phyloP scores from a whole-genome alignment of 768 basidiomycete species.

The Mycena kentingensis region DNA sequence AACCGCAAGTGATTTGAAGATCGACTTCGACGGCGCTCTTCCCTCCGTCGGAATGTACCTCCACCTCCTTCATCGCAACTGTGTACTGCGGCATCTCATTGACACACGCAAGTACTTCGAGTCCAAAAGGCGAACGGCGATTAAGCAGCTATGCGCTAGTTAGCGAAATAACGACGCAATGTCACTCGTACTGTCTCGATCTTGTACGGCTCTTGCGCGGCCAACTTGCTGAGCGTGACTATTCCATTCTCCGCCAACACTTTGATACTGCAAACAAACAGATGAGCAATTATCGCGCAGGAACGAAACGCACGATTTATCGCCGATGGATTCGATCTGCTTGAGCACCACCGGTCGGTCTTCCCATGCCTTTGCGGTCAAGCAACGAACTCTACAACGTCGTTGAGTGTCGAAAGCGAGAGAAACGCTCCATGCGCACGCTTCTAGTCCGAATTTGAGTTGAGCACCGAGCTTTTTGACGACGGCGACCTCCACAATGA shows the following conservation, averaged over 20 bases:
- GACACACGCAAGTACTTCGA: constrained; percentile 61
- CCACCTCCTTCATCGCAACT: constrained; percentile 52
- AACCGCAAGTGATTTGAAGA: constrained; percentile 58
- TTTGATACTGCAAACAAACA: constrained; percentile 36
- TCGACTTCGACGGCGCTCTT: constrained; percentile 57
- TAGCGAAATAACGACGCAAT: constrained; percentile 5
- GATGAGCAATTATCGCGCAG: not conserved
- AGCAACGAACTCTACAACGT: constrained; percentile 61
- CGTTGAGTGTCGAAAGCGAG: not conserved
- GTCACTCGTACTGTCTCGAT: constrained; percentile 59
- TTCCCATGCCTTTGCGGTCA: constrained; percentile 91
- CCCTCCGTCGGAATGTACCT: constrained; percentile 45
- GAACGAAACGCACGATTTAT: constrained; percentile 71
- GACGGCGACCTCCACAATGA: constrained; percentile 76
- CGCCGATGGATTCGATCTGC: constrained; percentile 89
- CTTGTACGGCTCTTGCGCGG: constrained; percentile 55
- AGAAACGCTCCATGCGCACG: constrained; percentile 62
- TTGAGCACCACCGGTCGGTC: constrained; percentile 80
- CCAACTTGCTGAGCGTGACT: constrained; percentile 56
- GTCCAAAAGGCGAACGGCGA: constrained; percentile 73
- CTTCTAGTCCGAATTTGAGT: constrained; percentile 72
- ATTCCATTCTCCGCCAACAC: constrained; percentile 73
- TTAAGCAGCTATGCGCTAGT: constrained; percentile 60
- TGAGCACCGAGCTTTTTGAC: constrained; percentile 65
- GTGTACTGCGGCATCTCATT: constrained; percentile 68